Evolutionary conservation across 495 filamentous ascomycete genomes (phyloP), one percentile per base, ranked within the genome.

Genomic region (Xylaria grammica): DNA sequence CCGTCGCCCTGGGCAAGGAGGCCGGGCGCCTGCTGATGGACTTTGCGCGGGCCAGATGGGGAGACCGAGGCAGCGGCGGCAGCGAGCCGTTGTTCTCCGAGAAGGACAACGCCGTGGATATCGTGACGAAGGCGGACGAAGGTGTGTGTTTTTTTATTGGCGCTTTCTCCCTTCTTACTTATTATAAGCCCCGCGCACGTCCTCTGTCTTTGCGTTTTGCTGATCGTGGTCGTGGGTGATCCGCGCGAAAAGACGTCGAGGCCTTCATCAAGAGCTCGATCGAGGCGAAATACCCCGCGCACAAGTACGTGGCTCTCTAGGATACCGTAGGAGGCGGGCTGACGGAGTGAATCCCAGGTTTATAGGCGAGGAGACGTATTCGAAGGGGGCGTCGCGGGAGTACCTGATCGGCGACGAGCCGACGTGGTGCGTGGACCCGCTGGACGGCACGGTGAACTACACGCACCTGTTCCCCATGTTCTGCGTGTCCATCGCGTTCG

Each of bases 401-500:
- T 91, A 91, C 66, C 81, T 90, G 5, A 86, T 91, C 65, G 74
- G 78, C 48, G 22, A 53, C 7, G 49, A 60, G 1, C 89, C 88
- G 46, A 91, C 87, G 62, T 91, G 88, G 89, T 86, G 84, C 70
- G 81, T 90, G 40, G 88, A 91, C 70, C 87, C 88, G 7, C 74
- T 90, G 46, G 87, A 91, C 65, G 88, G 88, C 68, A 91, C 89
- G 15, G 87, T 90, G 57, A 90, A 90, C 75, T 90, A 88, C 74
- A 90, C 85, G 15, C 88, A 91, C 72, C 76, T 89, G 13, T 89
- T 90, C 75, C 89, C 87, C 52, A 88, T 90, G 86, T 90, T 89
- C 78, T 91, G 88, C 71, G 83, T 90, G 65, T 86, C 83, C 30
- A 89, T 90, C 72, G 88, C 76, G 53, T 84, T 90, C 69, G 72